Evolutionary conservation across 2,329 filamentous ascomycete genomes (phyloP).

Genomic region (Cadophora malorum): DNA sequence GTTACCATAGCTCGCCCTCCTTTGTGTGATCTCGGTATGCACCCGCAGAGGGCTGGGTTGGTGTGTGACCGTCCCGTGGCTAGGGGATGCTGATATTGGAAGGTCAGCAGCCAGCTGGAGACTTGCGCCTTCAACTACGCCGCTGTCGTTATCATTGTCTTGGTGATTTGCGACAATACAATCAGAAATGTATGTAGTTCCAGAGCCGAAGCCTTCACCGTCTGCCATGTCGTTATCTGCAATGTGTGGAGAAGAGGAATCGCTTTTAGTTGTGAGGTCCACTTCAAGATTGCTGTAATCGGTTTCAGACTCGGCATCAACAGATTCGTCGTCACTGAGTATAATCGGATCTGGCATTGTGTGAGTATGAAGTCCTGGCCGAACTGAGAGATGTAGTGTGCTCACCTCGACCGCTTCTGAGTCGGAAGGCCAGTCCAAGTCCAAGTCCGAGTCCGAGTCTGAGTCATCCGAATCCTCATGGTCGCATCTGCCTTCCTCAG

Average conservation of each 20-base stretch:
- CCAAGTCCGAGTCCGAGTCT: conserved; percentile 18
- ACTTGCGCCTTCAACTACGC: conserved; percentile 25
- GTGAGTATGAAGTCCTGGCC: conserved; percentile 31
- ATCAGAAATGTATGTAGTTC: conserved; percentile 29
- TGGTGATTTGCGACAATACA: conserved; percentile 25
- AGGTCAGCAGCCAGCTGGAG: conserved; percentile 26
- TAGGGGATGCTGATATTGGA: conserved; percentile 29
- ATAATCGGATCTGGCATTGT: conserved; percentile 33
- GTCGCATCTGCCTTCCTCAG: conserved; percentile 14
- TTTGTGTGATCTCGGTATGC: conserved; percentile 29
- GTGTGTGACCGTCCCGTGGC: conserved; percentile 25
- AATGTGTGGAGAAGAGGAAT: conserved; percentile 25
- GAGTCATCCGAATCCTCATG: conserved; percentile 16
- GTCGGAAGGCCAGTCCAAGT: not conserved
- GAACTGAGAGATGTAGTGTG: conserved; percentile 28
- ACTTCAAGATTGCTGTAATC: conserved; percentile 30
- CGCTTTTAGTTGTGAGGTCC: conserved; percentile 29
- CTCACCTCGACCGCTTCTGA: conserved; percentile 31
- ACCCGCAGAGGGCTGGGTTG: conserved; percentile 28
- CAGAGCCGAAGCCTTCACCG: conserved; percentile 26
- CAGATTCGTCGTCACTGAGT: conserved; percentile 34
- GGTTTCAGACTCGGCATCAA: conserved; percentile 31
- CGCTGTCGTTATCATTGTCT: conserved; percentile 24
- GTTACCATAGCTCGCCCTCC: conserved; percentile 28
- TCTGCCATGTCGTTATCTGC: conserved; percentile 23